Conservation (phyloP, 495 filamentous ascomycete genomes). For the Hyaloscypha variabilis region DNA sequence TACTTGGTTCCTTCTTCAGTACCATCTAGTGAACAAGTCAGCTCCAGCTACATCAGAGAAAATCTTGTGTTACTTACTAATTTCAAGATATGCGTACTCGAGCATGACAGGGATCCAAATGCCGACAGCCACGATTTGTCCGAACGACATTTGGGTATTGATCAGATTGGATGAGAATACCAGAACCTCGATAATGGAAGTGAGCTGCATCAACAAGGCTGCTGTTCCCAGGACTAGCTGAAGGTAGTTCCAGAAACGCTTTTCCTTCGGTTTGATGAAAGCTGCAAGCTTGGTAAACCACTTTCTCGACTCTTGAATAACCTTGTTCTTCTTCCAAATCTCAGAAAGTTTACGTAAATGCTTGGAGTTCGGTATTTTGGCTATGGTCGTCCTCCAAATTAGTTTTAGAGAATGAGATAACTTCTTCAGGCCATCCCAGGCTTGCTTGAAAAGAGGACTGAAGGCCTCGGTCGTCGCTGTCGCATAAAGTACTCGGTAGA, state of each 20-base stretch:
- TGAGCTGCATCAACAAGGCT: conserved; percentile 7
- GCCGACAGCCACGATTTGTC: conserved; percentile 15
- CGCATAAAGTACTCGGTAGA: conserved; percentile 4
- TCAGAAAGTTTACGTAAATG: too few species aligned
- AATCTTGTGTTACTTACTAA: conserved; percentile 12
- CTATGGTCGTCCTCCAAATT: too few species aligned
- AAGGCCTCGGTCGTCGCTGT: background rate
- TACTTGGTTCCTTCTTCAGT: conserved; percentile 10
- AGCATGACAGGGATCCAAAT: conserved; percentile 21
- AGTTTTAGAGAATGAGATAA: too few species aligned
- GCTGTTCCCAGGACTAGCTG: background rate
- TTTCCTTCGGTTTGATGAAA: too few species aligned
- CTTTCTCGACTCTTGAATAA: too few species aligned
- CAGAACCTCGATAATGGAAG: conserved; percentile 4
- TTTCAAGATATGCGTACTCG: conserved; percentile 20
- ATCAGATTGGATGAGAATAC: conserved; percentile 13
- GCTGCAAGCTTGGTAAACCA: background rate
- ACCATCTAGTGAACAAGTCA: conserved; percentile 7
- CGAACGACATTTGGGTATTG: conserved; percentile 15
- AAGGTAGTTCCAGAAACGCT: background rate
- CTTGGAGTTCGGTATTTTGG: too few species aligned
- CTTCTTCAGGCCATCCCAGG: background rate
- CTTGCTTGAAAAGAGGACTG: background rate
- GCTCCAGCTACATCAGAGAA: background rate
- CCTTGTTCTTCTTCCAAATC: too few species aligned